phyloP scores from a whole-genome alignment of 2,329 filamentous ascomycete species.

The Thermomyces lanuginosus region DNA sequence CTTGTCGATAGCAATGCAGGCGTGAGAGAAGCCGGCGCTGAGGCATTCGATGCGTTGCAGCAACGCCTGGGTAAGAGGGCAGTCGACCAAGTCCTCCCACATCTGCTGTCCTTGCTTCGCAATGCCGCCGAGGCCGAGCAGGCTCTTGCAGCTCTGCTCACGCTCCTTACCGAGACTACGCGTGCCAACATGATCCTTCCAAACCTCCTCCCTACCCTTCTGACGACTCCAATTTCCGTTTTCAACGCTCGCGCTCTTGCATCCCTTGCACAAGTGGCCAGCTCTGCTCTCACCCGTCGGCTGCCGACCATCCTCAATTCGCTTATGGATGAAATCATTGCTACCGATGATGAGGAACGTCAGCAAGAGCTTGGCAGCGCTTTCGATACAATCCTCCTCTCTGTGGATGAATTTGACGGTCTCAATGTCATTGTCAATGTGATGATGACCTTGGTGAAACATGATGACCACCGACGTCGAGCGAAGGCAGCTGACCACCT shows the following conservation, averaged over 20 bases:
- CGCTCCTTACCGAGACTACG: constrained; percentile 80
- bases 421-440: constrained; percentile 93
- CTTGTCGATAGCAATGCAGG: constrained; percentile 79
- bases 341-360: constrained; percentile 55
- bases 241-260: constrained; percentile 94
- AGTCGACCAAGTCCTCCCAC: constrained; percentile 86
- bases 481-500: constrained; percentile 64
- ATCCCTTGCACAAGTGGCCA: constrained; percentile 81
- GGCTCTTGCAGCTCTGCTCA: constrained; percentile 79
- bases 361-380: constrained; percentile 57
- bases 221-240: constrained; percentile 72
- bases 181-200: constrained; percentile 93
- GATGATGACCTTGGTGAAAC: constrained; percentile 71
- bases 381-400: constrained; percentile 78
- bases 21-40: constrained; percentile 86
- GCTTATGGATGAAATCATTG: constrained; percentile 80
- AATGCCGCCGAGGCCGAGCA: constrained; percentile 79
- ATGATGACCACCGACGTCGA: constrained; percentile 78
- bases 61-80: constrained; percentile 86
- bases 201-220: constrained; percentile 84
- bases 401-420: constrained; percentile 90
- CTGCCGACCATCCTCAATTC: constrained; percentile 82
- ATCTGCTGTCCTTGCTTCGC: constrained; percentile 76
- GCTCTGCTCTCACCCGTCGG: constrained; percentile 75
- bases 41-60: constrained; percentile 91